phyloP scores from a whole-genome alignment of 2,329 filamentous ascomycete species.

The Beauveria brongniartii region DNA sequence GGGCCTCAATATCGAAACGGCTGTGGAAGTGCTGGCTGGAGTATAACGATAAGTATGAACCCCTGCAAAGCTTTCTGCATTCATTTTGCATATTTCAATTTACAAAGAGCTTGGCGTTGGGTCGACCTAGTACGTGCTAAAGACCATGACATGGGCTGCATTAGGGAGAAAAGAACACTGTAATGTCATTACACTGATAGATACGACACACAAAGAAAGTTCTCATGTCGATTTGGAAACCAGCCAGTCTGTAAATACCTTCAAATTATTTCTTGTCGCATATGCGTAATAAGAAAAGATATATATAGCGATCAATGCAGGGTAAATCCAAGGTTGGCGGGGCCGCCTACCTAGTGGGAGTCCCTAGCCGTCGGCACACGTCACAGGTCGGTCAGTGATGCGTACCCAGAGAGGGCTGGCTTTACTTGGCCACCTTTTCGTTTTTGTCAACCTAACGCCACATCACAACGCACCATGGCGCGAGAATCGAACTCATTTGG shows the following conservation, averaged over 20 bases:
- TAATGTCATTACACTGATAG: too few relatives aligned
- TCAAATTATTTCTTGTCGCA: neutral
- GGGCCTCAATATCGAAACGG: neutral
- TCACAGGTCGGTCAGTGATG: constrained; percentile 2
- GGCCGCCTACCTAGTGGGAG: neutral
- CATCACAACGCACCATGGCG: constrained; percentile 5
- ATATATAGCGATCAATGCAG: neutral
- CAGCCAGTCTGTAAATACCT: too few relatives aligned
- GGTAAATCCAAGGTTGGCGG: neutral
- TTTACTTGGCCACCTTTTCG: neutral
- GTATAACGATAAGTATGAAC: neutral
- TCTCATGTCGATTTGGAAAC: too few relatives aligned
- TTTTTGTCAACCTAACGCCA: neutral
- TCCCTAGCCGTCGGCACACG: neutral
- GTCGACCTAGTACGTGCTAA: too few relatives aligned
- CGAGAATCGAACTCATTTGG: neutral
- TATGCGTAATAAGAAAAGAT: neutral
- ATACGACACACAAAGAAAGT: too few relatives aligned
- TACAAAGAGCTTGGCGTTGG: neutral
- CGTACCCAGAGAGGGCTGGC: too few relatives aligned
- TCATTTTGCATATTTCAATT: too few relatives aligned
- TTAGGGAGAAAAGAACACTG: too few relatives aligned
- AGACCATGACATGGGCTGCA: too few relatives aligned
- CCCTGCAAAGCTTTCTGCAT: neutral
- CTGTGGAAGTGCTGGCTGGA: neutral